Percentiles rank a stretch among this genome's conserved stretches.
Evolutionary conservation across 2,329 filamentous ascomycete genomes (phyloP).

Genomic region (Drechslerella coelobrocha): DNA sequence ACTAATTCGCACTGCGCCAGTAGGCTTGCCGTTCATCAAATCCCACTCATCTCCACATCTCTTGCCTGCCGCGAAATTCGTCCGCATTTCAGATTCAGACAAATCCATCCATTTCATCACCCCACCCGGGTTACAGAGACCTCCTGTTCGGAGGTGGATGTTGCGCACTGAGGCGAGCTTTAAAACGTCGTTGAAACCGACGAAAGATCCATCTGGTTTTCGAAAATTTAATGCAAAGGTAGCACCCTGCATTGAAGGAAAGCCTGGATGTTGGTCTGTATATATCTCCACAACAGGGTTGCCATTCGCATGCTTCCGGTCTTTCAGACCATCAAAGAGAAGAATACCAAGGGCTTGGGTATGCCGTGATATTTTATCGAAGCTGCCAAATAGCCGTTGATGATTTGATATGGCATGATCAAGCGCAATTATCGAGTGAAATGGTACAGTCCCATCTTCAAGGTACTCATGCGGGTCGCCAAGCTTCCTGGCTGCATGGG

Average conservation of each 20-base stretch:
- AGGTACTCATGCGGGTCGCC: slow-evolving; percentile 77
- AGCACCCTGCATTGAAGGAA: slow-evolving; percentile 68
- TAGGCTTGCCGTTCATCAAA: slow-evolving; percentile 81
- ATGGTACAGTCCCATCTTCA: slow-evolving; percentile 89
- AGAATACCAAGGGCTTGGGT: slow-evolving; percentile 69
- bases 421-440: slow-evolving; percentile 87
- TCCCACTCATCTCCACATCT: slow-evolving; percentile 85
- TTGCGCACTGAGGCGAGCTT: slow-evolving; percentile 79
- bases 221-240: slow-evolving; percentile 83
- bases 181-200: slow-evolving; percentile 84
- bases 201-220: slow-evolving; percentile 73
- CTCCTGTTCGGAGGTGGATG: slow-evolving; percentile 85
- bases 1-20: slow-evolving; percentile 83
- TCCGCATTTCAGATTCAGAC: slow-evolving; percentile 79
- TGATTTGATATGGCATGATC: slow-evolving; percentile 76
- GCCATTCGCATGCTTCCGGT: slow-evolving; percentile 74
- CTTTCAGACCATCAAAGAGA: slow-evolving; percentile 67
- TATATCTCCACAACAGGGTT: slow-evolving; percentile 72
- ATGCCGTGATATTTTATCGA: slow-evolving; percentile 74
- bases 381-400: slow-evolving; percentile 71
- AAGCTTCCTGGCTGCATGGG: slow-evolving; percentile 76
- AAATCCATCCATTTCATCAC: slow-evolving; percentile 76
- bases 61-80: slow-evolving; percentile 83
- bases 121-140: slow-evolving; percentile 89
- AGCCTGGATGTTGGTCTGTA: slow-evolving; percentile 56